phyloP scores from a whole-genome alignment of 2,329 filamentous ascomycete genomes.

The Penicillium polonicum region DNA sequence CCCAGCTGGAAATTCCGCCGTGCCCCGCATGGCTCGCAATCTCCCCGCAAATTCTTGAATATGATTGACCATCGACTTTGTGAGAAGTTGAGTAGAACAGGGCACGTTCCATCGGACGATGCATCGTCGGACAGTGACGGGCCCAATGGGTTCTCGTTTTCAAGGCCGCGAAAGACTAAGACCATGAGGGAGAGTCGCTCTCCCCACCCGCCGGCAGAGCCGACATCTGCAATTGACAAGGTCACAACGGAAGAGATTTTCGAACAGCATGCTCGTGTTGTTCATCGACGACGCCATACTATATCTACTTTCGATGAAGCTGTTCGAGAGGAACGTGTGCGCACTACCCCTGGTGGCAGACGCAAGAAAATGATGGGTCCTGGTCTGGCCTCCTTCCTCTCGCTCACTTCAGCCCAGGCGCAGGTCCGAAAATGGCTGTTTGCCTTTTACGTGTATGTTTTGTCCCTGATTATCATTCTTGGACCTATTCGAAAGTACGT shows the following conservation, averaged over 20 bases:
- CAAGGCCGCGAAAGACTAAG: slow-evolving; percentile 39
- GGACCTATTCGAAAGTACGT: slow-evolving; percentile 71
- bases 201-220: slow-evolving; percentile 14
- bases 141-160: slow-evolving; percentile 21
- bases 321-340: slow-evolving; percentile 28
- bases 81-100: slow-evolving; percentile 48
- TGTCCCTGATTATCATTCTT: slow-evolving; percentile 66
- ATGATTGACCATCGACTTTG: slow-evolving; percentile 48
- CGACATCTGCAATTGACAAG: slow-evolving; percentile 26
- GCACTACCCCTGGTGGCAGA: slow-evolving; percentile 61
- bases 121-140: slow-evolving; percentile 41
- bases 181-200: slow-evolving; percentile 24
- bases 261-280: slow-evolving; percentile 15
- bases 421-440: slow-evolving; percentile 77
- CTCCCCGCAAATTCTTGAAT: slow-evolving; percentile 41
- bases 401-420: slow-evolving; percentile 77
- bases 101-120: slow-evolving; percentile 31
- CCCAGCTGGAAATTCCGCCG: slow-evolving; percentile 86
- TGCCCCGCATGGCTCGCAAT: slow-evolving; percentile 41
- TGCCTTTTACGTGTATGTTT: slow-evolving; percentile 71
- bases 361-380: slow-evolving; percentile 64
- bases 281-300: slow-evolving; percentile 48
- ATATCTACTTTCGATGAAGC: slow-evolving; percentile 48
- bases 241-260: slow-evolving; percentile 25
- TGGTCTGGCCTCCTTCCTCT: slow-evolving; percentile 70